Conservation (phyloP, 768 basidiomycete species). For the Suillus subluteus region DNA sequence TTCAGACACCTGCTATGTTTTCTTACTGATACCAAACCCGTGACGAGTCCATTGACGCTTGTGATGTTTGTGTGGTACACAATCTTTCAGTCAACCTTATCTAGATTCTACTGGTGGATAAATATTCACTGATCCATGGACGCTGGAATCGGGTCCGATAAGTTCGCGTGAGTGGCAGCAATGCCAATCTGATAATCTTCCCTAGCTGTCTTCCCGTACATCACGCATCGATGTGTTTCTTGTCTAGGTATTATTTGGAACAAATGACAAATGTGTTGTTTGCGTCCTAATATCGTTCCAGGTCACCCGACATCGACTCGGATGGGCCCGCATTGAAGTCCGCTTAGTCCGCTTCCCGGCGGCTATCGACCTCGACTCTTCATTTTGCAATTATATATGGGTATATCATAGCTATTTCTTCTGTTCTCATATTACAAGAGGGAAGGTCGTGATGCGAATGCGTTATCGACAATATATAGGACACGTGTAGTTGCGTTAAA, state of each 20-base stretch:
- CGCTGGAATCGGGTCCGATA: not conserved
- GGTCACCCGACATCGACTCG: not conserved
- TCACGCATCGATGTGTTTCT: not conserved
- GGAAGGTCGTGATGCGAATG: not conserved
- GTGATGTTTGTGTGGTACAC: not conserved
- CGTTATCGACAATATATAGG: not conserved
- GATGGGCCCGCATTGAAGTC: not conserved
- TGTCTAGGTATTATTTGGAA: not conserved
- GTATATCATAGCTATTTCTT: not conserved
- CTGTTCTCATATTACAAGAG: not conserved
- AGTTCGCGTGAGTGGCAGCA: not conserved
- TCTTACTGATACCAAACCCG: constrained; percentile 1
- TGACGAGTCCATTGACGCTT: not conserved
- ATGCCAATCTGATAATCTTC: not conserved
- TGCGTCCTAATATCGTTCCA: not conserved
- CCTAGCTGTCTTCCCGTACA: not conserved
- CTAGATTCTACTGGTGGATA: not conserved
- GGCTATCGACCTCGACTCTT: no score
- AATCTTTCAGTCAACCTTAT: not conserved
- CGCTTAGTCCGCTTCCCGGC: not conserved
- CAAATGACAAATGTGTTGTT: not conserved
- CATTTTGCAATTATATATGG: no score
- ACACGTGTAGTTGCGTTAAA: not conserved
- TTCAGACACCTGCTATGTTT: constrained; percentile 1
- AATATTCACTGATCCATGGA: constrained; percentile 1